Percentiles rank a stretch among this genome's conserved stretches.
Evolutionary conservation across 495 filamentous ascomycete genomes (phyloP).

Genomic region (Achaetomiella virescens): DNA sequence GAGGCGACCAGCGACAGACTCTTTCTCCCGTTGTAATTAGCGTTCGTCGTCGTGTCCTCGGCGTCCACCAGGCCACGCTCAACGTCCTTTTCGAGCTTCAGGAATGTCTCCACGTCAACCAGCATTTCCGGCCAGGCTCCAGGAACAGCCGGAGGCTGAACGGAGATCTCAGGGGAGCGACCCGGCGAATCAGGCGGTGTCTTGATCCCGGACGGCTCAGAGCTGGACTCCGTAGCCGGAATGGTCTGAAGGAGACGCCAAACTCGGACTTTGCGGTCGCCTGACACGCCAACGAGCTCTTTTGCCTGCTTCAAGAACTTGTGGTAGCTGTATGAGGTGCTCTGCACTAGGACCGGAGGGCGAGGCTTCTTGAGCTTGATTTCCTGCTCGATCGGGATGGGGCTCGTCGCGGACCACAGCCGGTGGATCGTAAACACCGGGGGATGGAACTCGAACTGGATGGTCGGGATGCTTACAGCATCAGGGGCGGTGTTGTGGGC

Average conservation of each 20-base stretch:
- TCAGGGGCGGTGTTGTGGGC: conserved; percentile 67
- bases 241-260: conserved; percentile 61
- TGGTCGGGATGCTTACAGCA: conserved; percentile 50
- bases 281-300: conserved; percentile 52
- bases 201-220: conserved; percentile 23
- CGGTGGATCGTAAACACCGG: conserved; percentile 83
- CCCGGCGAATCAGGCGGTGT: conserved; percentile 30
- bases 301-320: conserved; percentile 73
- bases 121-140: conserved; percentile 59
- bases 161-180: conserved; percentile 19
- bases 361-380: conserved; percentile 52
- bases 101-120: conserved; percentile 66
- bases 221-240: conserved; percentile 26
- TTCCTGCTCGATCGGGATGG: conserved; percentile 49
- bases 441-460: conserved; percentile 79
- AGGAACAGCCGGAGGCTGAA: conserved; percentile 26
- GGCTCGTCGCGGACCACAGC: conserved; percentile 52
- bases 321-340: conserved; percentile 59
- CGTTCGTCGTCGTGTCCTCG: conserved; percentile 66
- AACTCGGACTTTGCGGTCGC: conserved; percentile 66
- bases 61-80: conserved; percentile 64
- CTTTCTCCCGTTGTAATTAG: conserved; percentile 70
- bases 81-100: conserved; percentile 55
- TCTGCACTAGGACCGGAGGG: conserved; percentile 59
- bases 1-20: conserved; percentile 56